Conservation (phyloP, 2,329 filamentous ascomycete genomes). For the Colletotrichum camelliae region DNA sequence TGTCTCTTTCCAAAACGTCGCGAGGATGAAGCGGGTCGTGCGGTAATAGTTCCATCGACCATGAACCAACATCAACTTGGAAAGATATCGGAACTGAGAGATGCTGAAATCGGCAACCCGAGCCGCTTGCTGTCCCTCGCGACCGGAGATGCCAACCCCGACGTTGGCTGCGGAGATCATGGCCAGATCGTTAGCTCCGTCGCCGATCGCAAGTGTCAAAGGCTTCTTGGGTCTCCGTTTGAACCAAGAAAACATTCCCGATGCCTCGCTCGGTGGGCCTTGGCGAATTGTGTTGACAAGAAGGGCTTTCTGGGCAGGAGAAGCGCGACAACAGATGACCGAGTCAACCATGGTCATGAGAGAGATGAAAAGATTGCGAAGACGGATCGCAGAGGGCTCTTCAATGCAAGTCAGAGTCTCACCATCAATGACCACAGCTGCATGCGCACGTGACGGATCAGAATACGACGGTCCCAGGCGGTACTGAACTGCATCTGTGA, state of each 20-base stretch:
- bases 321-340: slow-evolving; percentile 91
- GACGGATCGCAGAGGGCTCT: slow-evolving; percentile 44
- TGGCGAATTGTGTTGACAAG: slow-evolving; percentile 81
- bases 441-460: slow-evolving; percentile 51
- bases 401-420: slow-evolving; percentile 79
- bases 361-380: slow-evolving; percentile 72
- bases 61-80: slow-evolving; percentile 82
- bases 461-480: slow-evolving; percentile 45
- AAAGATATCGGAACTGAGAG: slow-evolving; percentile 86
- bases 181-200: slow-evolving; percentile 92
- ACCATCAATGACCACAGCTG: slow-evolving; percentile 84
- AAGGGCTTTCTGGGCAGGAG: slow-evolving; percentile 85
- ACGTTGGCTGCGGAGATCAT: slow-evolving; percentile 92
- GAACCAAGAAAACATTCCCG: slow-evolving; percentile 40
- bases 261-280: slow-evolving; percentile 64
- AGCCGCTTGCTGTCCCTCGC: slow-evolving; percentile 89
- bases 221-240: slow-evolving; percentile 40
- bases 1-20: slow-evolving; percentile 89
- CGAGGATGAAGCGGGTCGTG: slow-evolving; percentile 87
- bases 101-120: slow-evolving; percentile 91
- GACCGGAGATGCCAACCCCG: slow-evolving; percentile 89
- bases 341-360: slow-evolving; percentile 82
- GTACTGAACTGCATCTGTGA: slow-evolving; percentile 67
- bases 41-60: slow-evolving; percentile 90
- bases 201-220: slow-evolving; percentile 88